phyloP scores from a whole-genome alignment of 768 basidiomycete genomes.

The Amanita rubescens region DNA sequence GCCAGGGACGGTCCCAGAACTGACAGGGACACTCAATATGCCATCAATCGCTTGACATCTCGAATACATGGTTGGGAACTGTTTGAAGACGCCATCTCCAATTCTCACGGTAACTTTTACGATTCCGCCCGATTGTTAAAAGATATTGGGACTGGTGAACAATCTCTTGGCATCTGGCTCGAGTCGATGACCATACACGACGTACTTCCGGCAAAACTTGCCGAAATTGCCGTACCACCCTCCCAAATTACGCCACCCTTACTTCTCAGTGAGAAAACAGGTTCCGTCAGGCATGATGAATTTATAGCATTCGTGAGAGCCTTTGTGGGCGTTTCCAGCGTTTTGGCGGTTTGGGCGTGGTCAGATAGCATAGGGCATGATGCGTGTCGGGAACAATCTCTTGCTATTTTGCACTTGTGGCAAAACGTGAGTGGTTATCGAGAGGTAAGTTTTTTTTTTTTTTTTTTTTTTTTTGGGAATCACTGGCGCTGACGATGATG shows the following conservation, averaged over 20 bases:
- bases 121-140: conserved; percentile 44
- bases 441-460: conserved; percentile 38
- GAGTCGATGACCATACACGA: conserved; percentile 58
- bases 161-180: conserved; percentile 66
- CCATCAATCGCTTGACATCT: conserved; percentile 38
- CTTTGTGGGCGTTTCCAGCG: conserved; percentile 57
- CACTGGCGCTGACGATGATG: not conserved
- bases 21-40: conserved; percentile 34
- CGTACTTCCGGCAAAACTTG: conserved; percentile 40
- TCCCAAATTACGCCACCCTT: conserved; percentile 29
- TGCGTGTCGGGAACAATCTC: conserved; percentile 52
- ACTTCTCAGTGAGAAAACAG: conserved; percentile 25
- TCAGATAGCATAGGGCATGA: conserved; percentile 68
- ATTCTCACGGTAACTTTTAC: conserved; percentile 42
- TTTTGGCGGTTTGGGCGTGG: conserved; percentile 72
- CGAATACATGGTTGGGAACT: conserved; percentile 52
- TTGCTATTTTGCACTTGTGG: conserved; percentile 60
- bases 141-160: conserved; percentile 58
- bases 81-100: conserved; percentile 56
- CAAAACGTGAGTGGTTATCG: conserved; percentile 64
- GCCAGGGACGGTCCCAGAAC: conserved; percentile 29
- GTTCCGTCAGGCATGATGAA: conserved; percentile 38
- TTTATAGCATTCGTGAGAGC: conserved; percentile 62
- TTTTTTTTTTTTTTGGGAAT: no score
- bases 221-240: conserved; percentile 29